Percentiles rank a stretch among this genome's conserved stretches.
Evolutionary conservation across 2,329 filamentous ascomycete species (phyloP).

Genomic region (Achaetomium macrosporum): DNA sequence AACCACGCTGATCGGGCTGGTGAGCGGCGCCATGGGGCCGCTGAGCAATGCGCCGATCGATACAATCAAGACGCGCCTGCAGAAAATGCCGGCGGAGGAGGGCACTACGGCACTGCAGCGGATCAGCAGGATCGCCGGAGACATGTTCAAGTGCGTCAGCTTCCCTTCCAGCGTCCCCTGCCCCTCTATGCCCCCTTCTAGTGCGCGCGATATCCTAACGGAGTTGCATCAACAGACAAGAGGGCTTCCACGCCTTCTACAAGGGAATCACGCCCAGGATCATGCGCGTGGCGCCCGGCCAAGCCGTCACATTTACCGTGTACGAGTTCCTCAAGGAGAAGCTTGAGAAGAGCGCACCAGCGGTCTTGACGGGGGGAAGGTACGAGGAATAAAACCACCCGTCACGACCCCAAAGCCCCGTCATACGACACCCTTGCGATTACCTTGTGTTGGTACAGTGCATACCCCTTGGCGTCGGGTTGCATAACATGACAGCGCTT

Average conservation of each 20-base stretch:
- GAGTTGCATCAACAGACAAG: slow-evolving; percentile 55
- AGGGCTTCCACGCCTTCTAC: slow-evolving; percentile 92
- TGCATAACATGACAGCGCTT: neutral
- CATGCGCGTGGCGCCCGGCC: slow-evolving; percentile 94
- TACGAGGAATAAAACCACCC: slow-evolving; percentile 56
- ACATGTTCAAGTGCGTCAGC: slow-evolving; percentile 69
- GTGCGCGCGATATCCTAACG: neutral
- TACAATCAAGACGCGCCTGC: slow-evolving; percentile 95
- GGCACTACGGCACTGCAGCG: slow-evolving; percentile 75
- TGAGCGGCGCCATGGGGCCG: slow-evolving; percentile 91
- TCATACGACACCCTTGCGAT: neutral
- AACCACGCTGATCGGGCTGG: slow-evolving; percentile 83
- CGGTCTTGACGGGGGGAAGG: slow-evolving; percentile 53
- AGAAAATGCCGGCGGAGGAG: slow-evolving; percentile 77
- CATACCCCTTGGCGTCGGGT: neutral
- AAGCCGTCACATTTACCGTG: slow-evolving; percentile 72
- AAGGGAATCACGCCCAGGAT: slow-evolving; percentile 97
- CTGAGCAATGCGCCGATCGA: slow-evolving; percentile 97
- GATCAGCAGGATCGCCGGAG: slow-evolving; percentile 69
- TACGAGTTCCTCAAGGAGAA: slow-evolving; percentile 72
- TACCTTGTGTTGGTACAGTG: too few species aligned
- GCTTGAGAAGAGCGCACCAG: slow-evolving; percentile 59
- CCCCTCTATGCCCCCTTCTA: neutral
- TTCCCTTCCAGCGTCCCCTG: neutral
- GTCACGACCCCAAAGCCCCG: neutral